Evolutionary conservation across 2,329 filamentous ascomycete species (phyloP).

Genomic region (Cordyceps fumosorosea): DNA sequence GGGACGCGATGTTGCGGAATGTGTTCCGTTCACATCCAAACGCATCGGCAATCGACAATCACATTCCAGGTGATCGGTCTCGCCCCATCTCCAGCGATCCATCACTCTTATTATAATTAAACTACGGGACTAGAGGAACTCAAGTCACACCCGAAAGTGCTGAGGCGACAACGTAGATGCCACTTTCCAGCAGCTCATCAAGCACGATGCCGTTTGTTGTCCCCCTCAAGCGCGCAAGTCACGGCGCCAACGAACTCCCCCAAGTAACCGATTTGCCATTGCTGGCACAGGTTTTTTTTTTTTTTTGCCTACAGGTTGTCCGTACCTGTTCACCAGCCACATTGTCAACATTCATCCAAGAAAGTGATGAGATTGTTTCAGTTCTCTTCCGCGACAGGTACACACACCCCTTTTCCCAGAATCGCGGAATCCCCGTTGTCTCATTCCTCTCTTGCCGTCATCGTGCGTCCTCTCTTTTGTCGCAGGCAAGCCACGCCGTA

Average conservation of each 20-base stretch:
- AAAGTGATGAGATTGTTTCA: not conserved
- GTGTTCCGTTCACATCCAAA: not conserved
- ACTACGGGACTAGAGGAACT: not conserved
- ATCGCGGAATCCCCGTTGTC: not conserved
- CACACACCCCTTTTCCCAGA: not conserved
- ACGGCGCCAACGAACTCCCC: no score
- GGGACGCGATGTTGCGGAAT: not conserved
- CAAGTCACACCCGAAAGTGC: no score
- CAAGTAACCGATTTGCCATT: no score
- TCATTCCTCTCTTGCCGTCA: not conserved
- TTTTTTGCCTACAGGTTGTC: not conserved
- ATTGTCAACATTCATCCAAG: no score
- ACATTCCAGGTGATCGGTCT: not conserved
- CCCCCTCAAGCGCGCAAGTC: no score
- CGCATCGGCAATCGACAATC: not conserved
- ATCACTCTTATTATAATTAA: not conserved
- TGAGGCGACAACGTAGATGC: no score
- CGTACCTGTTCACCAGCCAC: no score
- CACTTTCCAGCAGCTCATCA: no score
- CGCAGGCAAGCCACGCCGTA: not conserved
- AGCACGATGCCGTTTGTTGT: no score
- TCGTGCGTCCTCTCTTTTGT: not conserved
- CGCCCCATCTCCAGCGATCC: not conserved
- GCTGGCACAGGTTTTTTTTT: not conserved
- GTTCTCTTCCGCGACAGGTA: not conserved